Evolutionary conservation across 306 rosid genomes (phyloP).

Genomic region (Cicer pinnatifidum): DNA sequence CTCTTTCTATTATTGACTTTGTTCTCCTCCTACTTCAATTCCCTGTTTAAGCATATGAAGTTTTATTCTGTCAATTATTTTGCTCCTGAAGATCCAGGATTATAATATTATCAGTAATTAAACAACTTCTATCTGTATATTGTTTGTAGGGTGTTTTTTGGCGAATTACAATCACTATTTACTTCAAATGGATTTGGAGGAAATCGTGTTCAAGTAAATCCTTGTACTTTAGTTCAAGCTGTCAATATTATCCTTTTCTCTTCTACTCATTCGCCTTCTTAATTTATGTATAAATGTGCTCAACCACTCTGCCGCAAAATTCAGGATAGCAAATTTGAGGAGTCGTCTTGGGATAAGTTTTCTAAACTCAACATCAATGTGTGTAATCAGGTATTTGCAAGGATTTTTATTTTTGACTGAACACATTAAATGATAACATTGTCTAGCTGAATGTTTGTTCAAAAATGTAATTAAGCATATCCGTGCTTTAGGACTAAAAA

Average conservation of each 20-base stretch:
- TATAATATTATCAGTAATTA: slow-evolving; percentile 19
- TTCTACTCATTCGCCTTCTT: slow-evolving; percentile 26
- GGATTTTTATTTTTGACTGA: slow-evolving; percentile 17
- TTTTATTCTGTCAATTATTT: slow-evolving; percentile 35
- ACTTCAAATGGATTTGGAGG: slow-evolving; percentile 60
- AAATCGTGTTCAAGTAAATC: slow-evolving; percentile 67
- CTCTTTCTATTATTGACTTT: slow-evolving; percentile 22
- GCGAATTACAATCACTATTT: slow-evolving; percentile 65
- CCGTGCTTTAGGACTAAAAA: not conserved
- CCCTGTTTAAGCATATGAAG: slow-evolving; percentile 29
- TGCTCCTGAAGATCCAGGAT: slow-evolving; percentile 31
- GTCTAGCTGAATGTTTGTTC: slow-evolving; percentile 27
- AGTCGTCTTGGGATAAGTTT: slow-evolving; percentile 66
- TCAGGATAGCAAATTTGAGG: slow-evolving; percentile 62
- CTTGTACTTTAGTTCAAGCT: slow-evolving; percentile 36
- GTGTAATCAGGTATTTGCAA: slow-evolving; percentile 55
- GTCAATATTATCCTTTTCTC: slow-evolving; percentile 41
- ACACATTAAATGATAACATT: slow-evolving; percentile 35
- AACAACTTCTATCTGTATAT: slow-evolving; percentile 33
- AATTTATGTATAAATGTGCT: slow-evolving; percentile 39
- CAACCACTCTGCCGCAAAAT: slow-evolving; percentile 49
- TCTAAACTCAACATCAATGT: slow-evolving; percentile 62
- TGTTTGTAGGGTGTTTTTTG: slow-evolving; percentile 69
- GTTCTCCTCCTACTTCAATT: not conserved
- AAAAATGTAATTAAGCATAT: slow-evolving; percentile 26